These are phyloP conservation scores for Coniochaeta sp. DNA, from an alignment of 2,329 filamentous ascomycete genomes.

Conservation along the genomic window DNA sequence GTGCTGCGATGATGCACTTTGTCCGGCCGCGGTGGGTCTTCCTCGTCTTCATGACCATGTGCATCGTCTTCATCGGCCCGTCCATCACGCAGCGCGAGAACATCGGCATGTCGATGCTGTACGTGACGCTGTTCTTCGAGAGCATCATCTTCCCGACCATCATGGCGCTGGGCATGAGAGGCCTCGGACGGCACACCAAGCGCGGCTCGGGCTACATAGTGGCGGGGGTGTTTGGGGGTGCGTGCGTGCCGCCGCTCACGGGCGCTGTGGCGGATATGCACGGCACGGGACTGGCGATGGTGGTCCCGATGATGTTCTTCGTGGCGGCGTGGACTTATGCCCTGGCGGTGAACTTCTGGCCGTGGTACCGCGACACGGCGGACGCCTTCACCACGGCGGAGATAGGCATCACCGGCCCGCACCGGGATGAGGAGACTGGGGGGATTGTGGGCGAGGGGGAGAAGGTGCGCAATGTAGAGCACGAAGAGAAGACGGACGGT, in stretches of 20 bases:
- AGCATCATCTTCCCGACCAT: constrained; percentile 77
- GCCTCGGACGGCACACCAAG: constrained; percentile 70
- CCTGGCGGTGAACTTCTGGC: constrained; percentile 57
- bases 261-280: constrained; percentile 59
- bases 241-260: constrained; percentile 64
- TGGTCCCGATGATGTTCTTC: constrained; percentile 57
- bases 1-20: constrained; percentile 59
- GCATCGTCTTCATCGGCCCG: constrained; percentile 54
- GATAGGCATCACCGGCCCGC: constrained; percentile 24
- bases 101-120: constrained; percentile 53
- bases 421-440: background rate
- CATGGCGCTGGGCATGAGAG: constrained; percentile 68
- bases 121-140: constrained; percentile 69
- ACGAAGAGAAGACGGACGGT: background rate
- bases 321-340: constrained; percentile 49
- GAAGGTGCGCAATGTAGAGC: constrained; percentile 6
- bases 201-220: constrained; percentile 66
- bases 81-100: constrained; percentile 38
- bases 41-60: constrained; percentile 53
- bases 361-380: constrained; percentile 53
- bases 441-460: constrained; percentile 6
- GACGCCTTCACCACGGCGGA: constrained; percentile 46
- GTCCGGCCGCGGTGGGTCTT: constrained; percentile 61
- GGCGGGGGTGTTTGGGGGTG: constrained; percentile 64
- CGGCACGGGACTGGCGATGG: constrained; percentile 54